phyloP scores from a whole-genome alignment of 73 alveolate species.

The Urostyla sp. region DNA sequence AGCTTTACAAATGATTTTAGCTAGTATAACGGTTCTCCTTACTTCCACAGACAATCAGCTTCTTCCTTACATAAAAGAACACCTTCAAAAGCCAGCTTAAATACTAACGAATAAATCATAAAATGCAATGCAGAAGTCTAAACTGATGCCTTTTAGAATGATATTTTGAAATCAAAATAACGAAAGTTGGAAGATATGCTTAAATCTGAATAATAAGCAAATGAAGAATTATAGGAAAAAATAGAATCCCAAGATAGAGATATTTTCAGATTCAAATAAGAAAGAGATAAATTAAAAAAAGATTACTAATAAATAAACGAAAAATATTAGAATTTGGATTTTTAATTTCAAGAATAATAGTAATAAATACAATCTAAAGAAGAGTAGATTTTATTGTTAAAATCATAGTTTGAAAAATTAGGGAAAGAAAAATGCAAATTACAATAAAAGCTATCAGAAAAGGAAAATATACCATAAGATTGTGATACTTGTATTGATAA shows the following conservation, averaged over 20 bases:
- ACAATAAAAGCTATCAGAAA: not conserved
- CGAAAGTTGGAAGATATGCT: slow-evolving; percentile 25
- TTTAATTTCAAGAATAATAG: not conserved
- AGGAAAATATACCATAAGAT: not conserved
- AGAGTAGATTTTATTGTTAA: not conserved
- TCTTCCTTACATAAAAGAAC: not conserved
- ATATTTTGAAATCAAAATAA: not conserved
- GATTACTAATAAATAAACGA: not conserved
- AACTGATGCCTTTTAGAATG: not conserved
- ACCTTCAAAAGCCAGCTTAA: not conserved
- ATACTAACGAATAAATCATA: not conserved
- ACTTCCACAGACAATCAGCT: slow-evolving; percentile 4
- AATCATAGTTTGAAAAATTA: slow-evolving; percentile 13
- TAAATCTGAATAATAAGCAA: slow-evolving; percentile 33
- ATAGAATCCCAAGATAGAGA: not conserved
- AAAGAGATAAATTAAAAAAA: slow-evolving; percentile 2
- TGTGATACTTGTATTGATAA: slow-evolving; percentile 47
- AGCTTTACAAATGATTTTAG: not conserved
- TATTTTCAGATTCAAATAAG: not conserved
- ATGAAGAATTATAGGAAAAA: slow-evolving; percentile 44
- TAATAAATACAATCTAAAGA: not conserved
- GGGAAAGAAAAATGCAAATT: slow-evolving; percentile 8
- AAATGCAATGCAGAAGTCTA: not conserved
- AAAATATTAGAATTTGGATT: not conserved
- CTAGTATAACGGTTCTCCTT: slow-evolving; percentile 23